A percentile compares a stretch with the other conserved stretches of the same genome.
These are phyloP conservation scores for Tulasnella sp. DNA, from an alignment of 768 basidiomycete genomes.

Conservation along the genomic window DNA sequence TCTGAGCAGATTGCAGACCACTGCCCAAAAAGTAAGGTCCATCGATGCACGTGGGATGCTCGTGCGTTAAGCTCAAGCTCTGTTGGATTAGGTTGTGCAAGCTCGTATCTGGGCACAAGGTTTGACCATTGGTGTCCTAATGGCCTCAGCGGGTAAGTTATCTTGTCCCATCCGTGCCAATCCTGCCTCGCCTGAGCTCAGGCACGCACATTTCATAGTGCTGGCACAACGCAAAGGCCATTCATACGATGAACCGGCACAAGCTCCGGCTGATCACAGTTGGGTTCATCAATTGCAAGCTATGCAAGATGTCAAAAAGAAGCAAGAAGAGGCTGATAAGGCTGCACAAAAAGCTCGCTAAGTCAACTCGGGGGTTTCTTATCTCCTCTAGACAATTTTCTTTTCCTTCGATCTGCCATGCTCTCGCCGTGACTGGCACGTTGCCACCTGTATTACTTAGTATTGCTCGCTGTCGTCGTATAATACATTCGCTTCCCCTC, in stretches of 20 bases:
- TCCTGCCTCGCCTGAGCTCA: not conserved
- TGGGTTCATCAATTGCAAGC: not conserved
- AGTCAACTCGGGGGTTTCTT: not conserved
- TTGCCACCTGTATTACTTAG: not conserved
- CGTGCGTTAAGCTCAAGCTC: not conserved
- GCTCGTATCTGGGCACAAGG: constrained; percentile 45
- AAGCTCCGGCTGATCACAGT: constrained; percentile 1
- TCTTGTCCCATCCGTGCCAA: constrained; percentile 1
- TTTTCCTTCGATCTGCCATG: not conserved
- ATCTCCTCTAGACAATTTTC: not conserved
- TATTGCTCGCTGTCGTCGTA: not conserved
- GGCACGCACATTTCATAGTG: not conserved
- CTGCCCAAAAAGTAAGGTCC: constrained; percentile 25
- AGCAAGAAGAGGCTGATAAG: not conserved
- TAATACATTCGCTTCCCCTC: not conserved
- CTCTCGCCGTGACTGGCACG: not conserved
- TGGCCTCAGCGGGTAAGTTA: constrained; percentile 27
- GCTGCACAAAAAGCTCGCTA: not conserved
- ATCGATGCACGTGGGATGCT: not conserved
- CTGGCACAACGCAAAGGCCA: not conserved
- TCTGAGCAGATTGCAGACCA: constrained; percentile 23
- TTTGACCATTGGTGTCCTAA: constrained; percentile 28
- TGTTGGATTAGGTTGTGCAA: constrained; percentile 47
- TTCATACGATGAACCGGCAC: not conserved
- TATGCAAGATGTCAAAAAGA: not conserved